These are phyloP conservation scores for Capsicum baccatum DNA, from an alignment of 257 asterid species.

Conservation along the genomic window DNA sequence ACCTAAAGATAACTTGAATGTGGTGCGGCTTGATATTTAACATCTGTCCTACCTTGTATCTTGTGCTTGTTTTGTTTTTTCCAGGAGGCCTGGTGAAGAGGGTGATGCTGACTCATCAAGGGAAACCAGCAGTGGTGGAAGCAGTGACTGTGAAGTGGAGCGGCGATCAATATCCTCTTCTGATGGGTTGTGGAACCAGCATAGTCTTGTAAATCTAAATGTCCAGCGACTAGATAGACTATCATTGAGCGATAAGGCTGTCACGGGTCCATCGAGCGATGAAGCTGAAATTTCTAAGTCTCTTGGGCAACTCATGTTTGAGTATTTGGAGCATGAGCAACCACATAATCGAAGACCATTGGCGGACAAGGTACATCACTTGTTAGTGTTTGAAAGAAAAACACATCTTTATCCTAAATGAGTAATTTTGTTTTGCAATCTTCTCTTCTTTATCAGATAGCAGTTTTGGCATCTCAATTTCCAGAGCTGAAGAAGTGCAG, in stretches of 20 bases:
- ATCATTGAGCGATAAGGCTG: conserved; percentile 44
- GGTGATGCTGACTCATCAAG: conserved; percentile 50
- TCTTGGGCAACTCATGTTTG: conserved; percentile 52
- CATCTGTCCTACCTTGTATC: conserved; percentile 13
- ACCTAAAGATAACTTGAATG: conserved; percentile 10
- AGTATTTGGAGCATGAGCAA: conserved; percentile 66
- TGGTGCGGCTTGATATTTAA: not conserved
- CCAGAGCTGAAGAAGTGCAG: conserved; percentile 65
- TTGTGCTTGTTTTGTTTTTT: conserved; percentile 25
- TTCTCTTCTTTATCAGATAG: conserved; percentile 51
- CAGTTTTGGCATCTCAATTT: conserved; percentile 55
- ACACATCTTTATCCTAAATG: conserved; percentile 29
- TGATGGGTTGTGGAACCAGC: conserved; percentile 40
- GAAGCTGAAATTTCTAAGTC: conserved; percentile 46
- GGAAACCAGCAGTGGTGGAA: conserved; percentile 50
- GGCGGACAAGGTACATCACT: conserved; percentile 56
- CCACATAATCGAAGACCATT: conserved; percentile 75
- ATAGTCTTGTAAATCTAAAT: conserved; percentile 32
- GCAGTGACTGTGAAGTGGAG: conserved; percentile 51
- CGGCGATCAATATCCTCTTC: conserved; percentile 41
- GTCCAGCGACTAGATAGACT: conserved; percentile 40
- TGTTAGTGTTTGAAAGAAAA: conserved; percentile 28
- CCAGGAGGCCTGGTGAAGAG: conserved; percentile 49
- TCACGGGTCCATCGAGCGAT: conserved; percentile 40
- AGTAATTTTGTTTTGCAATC: conserved; percentile 32